Conservation (phyloP, 495 filamentous ascomycete species). For the Thozetella sp. region DNA sequence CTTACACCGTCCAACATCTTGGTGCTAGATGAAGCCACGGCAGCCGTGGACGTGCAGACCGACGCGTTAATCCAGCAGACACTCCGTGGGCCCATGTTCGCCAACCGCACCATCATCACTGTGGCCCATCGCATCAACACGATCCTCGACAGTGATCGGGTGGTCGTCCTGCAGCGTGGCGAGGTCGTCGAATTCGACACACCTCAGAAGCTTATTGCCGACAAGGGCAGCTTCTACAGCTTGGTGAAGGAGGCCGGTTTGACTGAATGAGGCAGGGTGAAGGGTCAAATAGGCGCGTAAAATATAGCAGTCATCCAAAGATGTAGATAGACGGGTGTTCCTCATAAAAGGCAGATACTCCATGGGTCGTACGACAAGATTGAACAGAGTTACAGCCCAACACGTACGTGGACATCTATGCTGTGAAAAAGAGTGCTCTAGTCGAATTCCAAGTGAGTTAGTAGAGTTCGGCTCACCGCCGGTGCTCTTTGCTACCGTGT, state of each 20-base stretch:
- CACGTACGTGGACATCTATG: too few relatives aligned
- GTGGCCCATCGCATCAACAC: conserved; percentile 98
- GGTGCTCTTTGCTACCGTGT: too few relatives aligned
- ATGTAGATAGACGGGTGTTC: too few relatives aligned
- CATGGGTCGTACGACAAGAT: too few relatives aligned
- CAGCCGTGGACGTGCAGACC: conserved; percentile 93
- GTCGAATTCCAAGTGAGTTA: too few relatives aligned
- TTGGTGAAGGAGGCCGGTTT: conserved; percentile 50
- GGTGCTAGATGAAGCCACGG: conserved; percentile 96
- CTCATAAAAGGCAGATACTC: too few relatives aligned
- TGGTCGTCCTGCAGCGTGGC: conserved; percentile 78
- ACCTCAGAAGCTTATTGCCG: conserved; percentile 40
- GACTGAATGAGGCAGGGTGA: conserved; percentile 26
- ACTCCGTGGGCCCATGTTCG: conserved; percentile 67
- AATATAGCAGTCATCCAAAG: not conserved
- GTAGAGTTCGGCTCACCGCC: too few relatives aligned
- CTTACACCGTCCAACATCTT: conserved; percentile 96
- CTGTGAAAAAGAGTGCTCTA: too few relatives aligned
- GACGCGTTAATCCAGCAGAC: conserved; percentile 80
- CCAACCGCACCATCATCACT: conserved; percentile 93
- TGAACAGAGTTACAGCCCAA: too few relatives aligned
- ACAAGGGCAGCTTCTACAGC: conserved; percentile 43
- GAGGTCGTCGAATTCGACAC: conserved; percentile 51
- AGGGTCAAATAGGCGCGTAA: conserved; percentile 4
- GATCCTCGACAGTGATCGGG: conserved; percentile 89